A percentile compares a stretch with the other conserved stretches of the same genome.
These are phyloP conservation scores for Eragrostis nindensis DNA, from an alignment of 176 grass and related monocot species.

Conservation along the genomic window DNA sequence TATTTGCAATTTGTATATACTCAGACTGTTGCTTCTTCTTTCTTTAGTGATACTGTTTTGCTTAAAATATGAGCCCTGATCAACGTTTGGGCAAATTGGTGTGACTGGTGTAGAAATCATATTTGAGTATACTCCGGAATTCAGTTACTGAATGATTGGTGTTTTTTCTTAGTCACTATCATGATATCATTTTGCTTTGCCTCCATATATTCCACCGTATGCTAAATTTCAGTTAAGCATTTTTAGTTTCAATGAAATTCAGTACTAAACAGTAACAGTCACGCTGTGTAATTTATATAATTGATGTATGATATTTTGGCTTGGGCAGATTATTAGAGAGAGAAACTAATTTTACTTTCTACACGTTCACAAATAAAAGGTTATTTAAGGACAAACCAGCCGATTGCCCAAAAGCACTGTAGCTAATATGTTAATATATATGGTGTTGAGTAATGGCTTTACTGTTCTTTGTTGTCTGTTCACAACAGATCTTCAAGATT, in stretches of 20 bases:
- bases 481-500: not conserved
- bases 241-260: not conserved
- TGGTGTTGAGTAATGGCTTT: not conserved
- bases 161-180: constrained; percentile 1
- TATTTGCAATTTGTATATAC: not conserved
- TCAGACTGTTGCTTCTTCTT: not conserved
- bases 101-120: not conserved
- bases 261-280: too few species aligned
- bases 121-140: not conserved
- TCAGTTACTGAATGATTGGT: not conserved
- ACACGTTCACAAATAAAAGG: not conserved
- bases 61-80: too few species aligned
- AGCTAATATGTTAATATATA: not conserved
- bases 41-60: not conserved
- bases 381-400: not conserved
- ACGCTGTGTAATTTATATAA: too few species aligned
- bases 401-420: not conserved
- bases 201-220: not conserved
- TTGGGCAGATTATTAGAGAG: not conserved
- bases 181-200: not conserved
- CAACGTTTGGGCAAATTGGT: not conserved
- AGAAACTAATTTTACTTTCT: not conserved
- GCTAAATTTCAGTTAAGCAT: not conserved
- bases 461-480: not conserved
- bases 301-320: not conserved